These are phyloP conservation scores for Betula pendula DNA, from an alignment of 306 rosid genomes.

Conservation along the genomic window DNA sequence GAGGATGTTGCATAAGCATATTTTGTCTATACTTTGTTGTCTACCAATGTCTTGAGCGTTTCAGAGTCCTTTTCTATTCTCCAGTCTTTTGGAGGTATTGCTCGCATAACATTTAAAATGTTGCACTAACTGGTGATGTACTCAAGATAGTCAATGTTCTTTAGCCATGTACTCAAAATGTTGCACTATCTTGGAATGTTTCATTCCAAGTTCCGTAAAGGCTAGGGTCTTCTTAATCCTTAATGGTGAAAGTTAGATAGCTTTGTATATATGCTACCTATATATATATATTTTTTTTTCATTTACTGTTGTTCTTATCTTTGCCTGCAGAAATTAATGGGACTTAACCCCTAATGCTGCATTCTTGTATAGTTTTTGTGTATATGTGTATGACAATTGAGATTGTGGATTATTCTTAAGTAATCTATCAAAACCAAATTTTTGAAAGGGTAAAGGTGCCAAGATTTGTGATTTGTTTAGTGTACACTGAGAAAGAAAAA, in stretches of 20 bases:
- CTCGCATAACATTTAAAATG: neutral
- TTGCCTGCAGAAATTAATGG: too few relatives aligned
- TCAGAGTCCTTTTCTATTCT: neutral
- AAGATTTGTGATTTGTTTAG: neutral
- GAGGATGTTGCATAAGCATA: neutral
- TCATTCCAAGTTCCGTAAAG: too few relatives aligned
- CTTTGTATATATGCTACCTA: too few relatives aligned
- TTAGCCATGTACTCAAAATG: too few relatives aligned
- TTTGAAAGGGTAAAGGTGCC: slow-evolving; percentile 1
- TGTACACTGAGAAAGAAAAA: neutral
- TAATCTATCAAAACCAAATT: neutral
- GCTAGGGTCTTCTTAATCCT: too few relatives aligned
- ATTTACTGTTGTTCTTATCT: too few relatives aligned
- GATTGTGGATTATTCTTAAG: neutral
- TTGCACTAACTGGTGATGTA: neutral
- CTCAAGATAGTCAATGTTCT: neutral
- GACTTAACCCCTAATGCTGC: too few relatives aligned
- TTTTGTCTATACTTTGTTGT: neutral
- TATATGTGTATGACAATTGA: too few relatives aligned
- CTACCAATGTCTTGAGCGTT: neutral
- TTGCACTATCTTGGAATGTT: too few relatives aligned
- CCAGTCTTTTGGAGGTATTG: neutral
- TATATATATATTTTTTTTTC: too few relatives aligned
- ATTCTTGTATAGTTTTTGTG: too few relatives aligned
- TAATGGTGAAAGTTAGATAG: too few relatives aligned